Evolutionary conservation across 225 moss, liverwort and hornwort genomes (phyloP).

Genomic region (Takakia lepidozioides): DNA sequence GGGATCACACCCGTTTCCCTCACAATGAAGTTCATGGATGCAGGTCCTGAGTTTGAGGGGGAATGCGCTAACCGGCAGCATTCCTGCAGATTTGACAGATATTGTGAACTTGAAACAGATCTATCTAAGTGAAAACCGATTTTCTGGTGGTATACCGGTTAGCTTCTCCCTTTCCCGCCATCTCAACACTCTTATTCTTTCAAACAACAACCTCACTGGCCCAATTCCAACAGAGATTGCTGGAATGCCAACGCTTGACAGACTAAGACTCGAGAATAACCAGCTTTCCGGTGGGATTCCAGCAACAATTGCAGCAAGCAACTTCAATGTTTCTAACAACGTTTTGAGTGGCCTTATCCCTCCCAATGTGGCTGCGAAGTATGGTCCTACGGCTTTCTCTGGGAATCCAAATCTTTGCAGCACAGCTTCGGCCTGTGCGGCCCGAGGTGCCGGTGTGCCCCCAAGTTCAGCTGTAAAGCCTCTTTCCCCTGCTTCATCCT

Average conservation of each 20-base stretch:
- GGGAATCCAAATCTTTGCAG: constrained; percentile 17
- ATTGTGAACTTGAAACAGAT: constrained; percentile 43
- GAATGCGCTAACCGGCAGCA: constrained; percentile 40
- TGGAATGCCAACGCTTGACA: constrained; percentile 36
- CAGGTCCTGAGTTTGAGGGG: constrained; percentile 40
- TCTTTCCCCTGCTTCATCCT: constrained; percentile 1
- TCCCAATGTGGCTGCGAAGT: constrained; percentile 9
- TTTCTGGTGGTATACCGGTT: constrained; percentile 33
- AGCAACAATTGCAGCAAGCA: constrained; percentile 27
- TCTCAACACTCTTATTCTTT: constrained; percentile 34
- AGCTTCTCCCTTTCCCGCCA: constrained; percentile 16
- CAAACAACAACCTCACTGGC: constrained; percentile 38
- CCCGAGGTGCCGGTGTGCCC: constrained; percentile 12
- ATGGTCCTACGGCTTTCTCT: constrained; percentile 24
- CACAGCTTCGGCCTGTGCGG: constrained; percentile 1
- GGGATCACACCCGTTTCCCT: no score
- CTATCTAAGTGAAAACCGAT: constrained; percentile 48
- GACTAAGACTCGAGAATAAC: constrained; percentile 47
- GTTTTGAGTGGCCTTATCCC: constrained; percentile 25
- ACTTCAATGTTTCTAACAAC: constrained; percentile 61
- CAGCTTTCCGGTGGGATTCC: constrained; percentile 35
- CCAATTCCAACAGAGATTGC: constrained; percentile 29
- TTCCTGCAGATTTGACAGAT: constrained; percentile 49
- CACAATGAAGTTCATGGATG: no score
- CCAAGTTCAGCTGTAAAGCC: constrained; percentile 10